Conservation (phyloP, 1,284 basidiomycete species). For the Puccinia coronata region DNA sequence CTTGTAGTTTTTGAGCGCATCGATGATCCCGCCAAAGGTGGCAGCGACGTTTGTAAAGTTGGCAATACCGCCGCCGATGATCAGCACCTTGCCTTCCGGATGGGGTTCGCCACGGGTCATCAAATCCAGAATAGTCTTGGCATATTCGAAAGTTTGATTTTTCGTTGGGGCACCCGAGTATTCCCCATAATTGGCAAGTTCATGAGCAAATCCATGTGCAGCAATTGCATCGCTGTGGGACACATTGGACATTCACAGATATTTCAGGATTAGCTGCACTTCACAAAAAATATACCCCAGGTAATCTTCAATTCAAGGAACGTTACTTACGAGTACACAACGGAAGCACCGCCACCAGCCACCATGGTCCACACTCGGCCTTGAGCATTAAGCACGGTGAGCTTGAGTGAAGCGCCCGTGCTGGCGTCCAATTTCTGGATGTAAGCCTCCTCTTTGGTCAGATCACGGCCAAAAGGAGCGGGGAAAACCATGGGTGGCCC, state of each 20-base stretch:
- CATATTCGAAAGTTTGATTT: conserved; percentile 98
- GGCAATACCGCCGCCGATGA: conserved; percentile 99
- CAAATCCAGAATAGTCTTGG: conserved; percentile 96
- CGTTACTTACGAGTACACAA: conserved; percentile 69
- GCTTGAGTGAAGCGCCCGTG: too few species aligned
- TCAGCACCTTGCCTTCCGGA: conserved; percentile 91
- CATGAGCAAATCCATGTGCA: conserved; percentile 92
- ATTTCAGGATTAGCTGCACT: background rate
- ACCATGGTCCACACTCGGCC: conserved; percentile 99
- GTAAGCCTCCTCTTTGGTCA: too few species aligned
- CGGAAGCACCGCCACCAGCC: too few species aligned
- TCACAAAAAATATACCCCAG: too few species aligned
- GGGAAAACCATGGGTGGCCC: too few species aligned
- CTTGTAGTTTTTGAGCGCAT: conserved; percentile 92
- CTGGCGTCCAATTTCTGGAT: too few species aligned
- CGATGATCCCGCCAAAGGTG: conserved; percentile 99
- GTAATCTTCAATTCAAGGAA: too few species aligned
- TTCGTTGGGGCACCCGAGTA: conserved; percentile 98
- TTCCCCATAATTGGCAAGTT: conserved; percentile 99
- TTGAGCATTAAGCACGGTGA: conserved; percentile 91
- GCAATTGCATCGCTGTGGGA: conserved; percentile 86
- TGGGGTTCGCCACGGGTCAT: conserved; percentile 86
- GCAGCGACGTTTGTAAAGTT: conserved; percentile 99
- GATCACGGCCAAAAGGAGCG: conserved; percentile 93
- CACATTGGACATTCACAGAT: background rate